phyloP scores from a whole-genome alignment of 106 monocot species.

The Amphibolis antarctica region DNA sequence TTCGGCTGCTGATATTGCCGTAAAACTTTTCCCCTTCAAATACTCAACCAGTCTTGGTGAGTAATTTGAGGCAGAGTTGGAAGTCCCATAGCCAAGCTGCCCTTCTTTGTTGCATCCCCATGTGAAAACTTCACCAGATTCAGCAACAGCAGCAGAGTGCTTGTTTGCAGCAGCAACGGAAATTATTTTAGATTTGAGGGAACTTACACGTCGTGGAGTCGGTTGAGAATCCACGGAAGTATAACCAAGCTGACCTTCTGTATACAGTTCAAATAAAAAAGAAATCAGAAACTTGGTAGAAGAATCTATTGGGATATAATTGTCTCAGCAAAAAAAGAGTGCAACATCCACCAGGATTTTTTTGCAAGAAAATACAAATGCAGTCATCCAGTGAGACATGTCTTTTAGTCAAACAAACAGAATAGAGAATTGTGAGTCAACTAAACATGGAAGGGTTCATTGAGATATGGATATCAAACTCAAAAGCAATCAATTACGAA shows the following conservation, averaged over 20 bases:
- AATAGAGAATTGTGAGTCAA: not conserved
- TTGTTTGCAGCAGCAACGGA: slow-evolving; percentile 93
- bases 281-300: not conserved
- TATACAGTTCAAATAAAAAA: slow-evolving; percentile 1
- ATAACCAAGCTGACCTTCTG: slow-evolving; percentile 98
- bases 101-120: slow-evolving; percentile 99
- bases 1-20: slow-evolving; percentile 75
- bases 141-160: slow-evolving; percentile 77
- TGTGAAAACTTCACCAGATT: slow-evolving; percentile 88
- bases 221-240: slow-evolving; percentile 93
- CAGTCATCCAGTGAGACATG: not conserved
- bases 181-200: slow-evolving; percentile 53
- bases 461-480: too few species aligned
- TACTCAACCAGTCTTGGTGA: slow-evolving; percentile 83
- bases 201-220: slow-evolving; percentile 81
- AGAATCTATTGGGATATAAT: not conserved
- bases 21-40: slow-evolving; percentile 84
- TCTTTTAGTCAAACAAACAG: not conserved
- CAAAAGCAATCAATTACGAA: too few species aligned
- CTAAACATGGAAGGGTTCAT: too few species aligned
- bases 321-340: not conserved
- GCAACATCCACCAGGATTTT: not conserved
- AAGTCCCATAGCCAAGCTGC: slow-evolving; percentile 98
- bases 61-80: slow-evolving; percentile 95
- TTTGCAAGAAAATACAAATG: not conserved